Base-by-base conservation (phyloP, 495 filamentous ascomycete species). In the Penicillium psychrofluorescens region DNA sequence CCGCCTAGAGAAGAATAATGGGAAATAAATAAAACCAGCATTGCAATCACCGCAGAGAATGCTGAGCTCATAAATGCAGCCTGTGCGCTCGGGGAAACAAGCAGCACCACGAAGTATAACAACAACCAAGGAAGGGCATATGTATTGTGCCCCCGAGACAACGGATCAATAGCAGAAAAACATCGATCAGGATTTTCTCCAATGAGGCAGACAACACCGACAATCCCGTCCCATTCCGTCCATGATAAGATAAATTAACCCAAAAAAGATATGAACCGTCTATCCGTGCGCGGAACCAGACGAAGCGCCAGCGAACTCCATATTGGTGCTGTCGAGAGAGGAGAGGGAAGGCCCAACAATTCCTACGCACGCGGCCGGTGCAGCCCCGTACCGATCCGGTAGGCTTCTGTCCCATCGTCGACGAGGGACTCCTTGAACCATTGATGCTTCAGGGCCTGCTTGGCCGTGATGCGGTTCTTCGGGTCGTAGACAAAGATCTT, bases 401-500 rank as follows among this genome's bases (percentile, higher is more conserved):
- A 75, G 32, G 92, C 92, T 68, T 97, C 94, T 14, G 90, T 96
- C 31, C 92, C 92, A 59, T 98, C 92, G 56, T 98, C 92, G 14
- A 84, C 77, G 3, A 84, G 71, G 7, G 72, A 72, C 62, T 97
- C 91, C 51, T 82, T 84, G 69, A 98, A 98, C 92, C 92, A 98
- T 0, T 85, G 80, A 57, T 98, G 92, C 47, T 91, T 80, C 36
- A 98, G 69, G 7, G 92, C 92, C 55, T 94, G 70, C 52, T 95
- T 88, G 43, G 92, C 92, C 4, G 88, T 95, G 54, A 98, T 95
- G 28, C 92, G 81, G 44, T 84, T 77, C 37, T 81, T 82, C 2
- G 94, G 90, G 50, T 98, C 90, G 62, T 98, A 98, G 28, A 95
- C 83, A 55, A 98, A 98, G 48, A 98, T 98, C 50, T 79, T 83